Percentiles rank a stretch among this genome's conserved stretches.
phyloP scores from a whole-genome alignment of 768 basidiomycete species.

The Tremella yokohamensis region DNA sequence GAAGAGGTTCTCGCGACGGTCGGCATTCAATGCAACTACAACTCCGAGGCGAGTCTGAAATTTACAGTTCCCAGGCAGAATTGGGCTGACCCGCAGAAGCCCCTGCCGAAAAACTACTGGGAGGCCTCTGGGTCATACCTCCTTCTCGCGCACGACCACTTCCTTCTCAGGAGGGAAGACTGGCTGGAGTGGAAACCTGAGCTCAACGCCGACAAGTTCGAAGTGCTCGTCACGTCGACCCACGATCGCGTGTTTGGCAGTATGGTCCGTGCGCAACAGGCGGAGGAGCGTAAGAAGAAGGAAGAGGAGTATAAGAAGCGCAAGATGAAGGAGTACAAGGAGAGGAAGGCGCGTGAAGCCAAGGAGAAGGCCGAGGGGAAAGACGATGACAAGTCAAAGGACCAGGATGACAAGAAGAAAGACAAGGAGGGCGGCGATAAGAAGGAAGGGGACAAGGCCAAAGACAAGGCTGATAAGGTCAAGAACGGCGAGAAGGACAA shows the following conservation, averaged over 20 bases:
- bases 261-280: slow-evolving; percentile 35
- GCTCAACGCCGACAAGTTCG: slow-evolving; percentile 27
- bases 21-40: slow-evolving; percentile 39
- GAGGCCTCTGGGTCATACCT: slow-evolving; percentile 22
- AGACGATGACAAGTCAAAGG: slow-evolving; percentile 8
- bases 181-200: slow-evolving; percentile 34
- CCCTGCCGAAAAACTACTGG: slow-evolving; percentile 20
- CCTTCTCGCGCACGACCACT: slow-evolving; percentile 28
- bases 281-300: slow-evolving; percentile 29
- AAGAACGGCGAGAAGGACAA: background rate
- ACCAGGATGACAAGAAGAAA: slow-evolving; percentile 9
- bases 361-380: slow-evolving; percentile 15
- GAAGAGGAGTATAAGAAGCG: slow-evolving; percentile 38
- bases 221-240: slow-evolving; percentile 28
- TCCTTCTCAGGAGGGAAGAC: slow-evolving; percentile 31
- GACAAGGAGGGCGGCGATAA: slow-evolving; percentile 11
- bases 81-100: slow-evolving; percentile 23
- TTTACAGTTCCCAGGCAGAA: background rate
- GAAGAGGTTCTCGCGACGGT: slow-evolving; percentile 35
- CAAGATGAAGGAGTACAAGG: slow-evolving; percentile 32
- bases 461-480: background rate
- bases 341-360: slow-evolving; percentile 21
- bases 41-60: slow-evolving; percentile 27
- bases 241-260: slow-evolving; percentile 41
- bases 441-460: background rate